Base-by-base conservation (phyloP, 768 basidiomycete genomes). In the Baorangia bicolor region DNA sequence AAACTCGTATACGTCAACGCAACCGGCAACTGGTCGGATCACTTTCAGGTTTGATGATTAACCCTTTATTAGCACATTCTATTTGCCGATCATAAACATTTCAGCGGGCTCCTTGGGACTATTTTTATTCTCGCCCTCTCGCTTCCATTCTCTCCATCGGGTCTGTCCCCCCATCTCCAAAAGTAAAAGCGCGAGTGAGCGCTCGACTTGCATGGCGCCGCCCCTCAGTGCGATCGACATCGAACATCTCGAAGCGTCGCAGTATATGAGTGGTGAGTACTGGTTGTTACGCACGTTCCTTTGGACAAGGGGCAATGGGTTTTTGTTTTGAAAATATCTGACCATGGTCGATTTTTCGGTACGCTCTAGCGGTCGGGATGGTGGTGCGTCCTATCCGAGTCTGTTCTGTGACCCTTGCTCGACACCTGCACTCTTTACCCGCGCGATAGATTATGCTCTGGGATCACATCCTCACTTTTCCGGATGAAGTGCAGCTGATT, bases 381-480 rank as follows among this genome's bases (percentile, higher is more conserved):
- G 60, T 63, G 58, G 68, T 69, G n/a, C 35, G 64, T 58, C 21
- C 21, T 41, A 1, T 42, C 16, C 16, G 7, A 18, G 25, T 18
- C 37, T 18, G 25, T 43, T 27, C 35, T 52, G 21, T 59, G 8
- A 59, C 45, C 12, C 13, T 4, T 34, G 4, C 35, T 30, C 28
- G 34, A 9, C 30, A 23, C 18, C 6, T 9, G 14, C 40, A 7
- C 16, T 6, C 25, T 30, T 39, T 31, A 6, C 25, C 16, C 8
- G 20, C 25, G 9, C 14, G 25, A 34, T 39, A 74, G 75, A 50
- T 70, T 18, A 57, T 73, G 11, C 54, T 73, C 23, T 75, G 72
- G 62, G 73, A 74, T 45, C 69, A 74, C 33, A 27, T 71, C 42
- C 56, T 74, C 38, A 75, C 74, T 0, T 59, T 74, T 28, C 47